phyloP scores from a whole-genome alignment of 2,329 filamentous ascomycete genomes.

The Apiospora malaysiana region DNA sequence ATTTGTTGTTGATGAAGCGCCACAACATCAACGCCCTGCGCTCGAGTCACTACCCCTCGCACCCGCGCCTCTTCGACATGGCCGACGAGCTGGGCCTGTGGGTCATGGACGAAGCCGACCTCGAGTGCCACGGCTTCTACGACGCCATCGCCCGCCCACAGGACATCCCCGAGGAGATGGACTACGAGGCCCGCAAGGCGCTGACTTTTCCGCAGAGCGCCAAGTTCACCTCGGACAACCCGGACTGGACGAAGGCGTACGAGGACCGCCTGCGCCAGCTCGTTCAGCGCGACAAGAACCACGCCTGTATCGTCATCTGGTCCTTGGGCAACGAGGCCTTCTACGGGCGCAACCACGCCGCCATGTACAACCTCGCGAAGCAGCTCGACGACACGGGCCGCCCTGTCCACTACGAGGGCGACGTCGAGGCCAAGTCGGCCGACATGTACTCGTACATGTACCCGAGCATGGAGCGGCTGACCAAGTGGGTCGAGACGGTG shows the following conservation, averaged over 20 bases:
- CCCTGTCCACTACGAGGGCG: slow-evolving; percentile 71
- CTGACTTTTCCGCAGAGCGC: slow-evolving; percentile 60
- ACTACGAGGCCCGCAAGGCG: slow-evolving; percentile 65
- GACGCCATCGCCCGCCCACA: slow-evolving; percentile 55
- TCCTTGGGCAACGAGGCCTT: slow-evolving; percentile 77
- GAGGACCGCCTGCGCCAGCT: slow-evolving; percentile 70
- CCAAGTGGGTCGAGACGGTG: slow-evolving; percentile 49
- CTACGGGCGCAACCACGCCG: slow-evolving; percentile 70
- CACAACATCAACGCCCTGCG: slow-evolving; percentile 76
- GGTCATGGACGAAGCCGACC: slow-evolving; percentile 59
- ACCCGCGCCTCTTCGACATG: slow-evolving; percentile 63
- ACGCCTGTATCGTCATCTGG: slow-evolving; percentile 75
- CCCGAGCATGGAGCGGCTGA: slow-evolving; percentile 57
- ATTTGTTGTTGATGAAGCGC: slow-evolving; percentile 71
- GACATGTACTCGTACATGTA: slow-evolving; percentile 77
- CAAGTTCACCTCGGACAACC: slow-evolving; percentile 66
- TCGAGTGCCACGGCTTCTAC: slow-evolving; percentile 61
- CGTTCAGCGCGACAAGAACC: slow-evolving; percentile 73
- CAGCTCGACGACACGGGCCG: slow-evolving; percentile 58
- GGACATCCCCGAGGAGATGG: slow-evolving; percentile 59
- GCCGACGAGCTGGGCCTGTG: slow-evolving; percentile 71
- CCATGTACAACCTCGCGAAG: slow-evolving; percentile 70
- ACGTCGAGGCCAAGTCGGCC: slow-evolving; percentile 61
- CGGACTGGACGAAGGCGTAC: slow-evolving; percentile 67
- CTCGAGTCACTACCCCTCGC: slow-evolving; percentile 71